Evolutionary conservation across 495 filamentous ascomycete genomes (phyloP).

Genomic region (Apiosordaria backusii): DNA sequence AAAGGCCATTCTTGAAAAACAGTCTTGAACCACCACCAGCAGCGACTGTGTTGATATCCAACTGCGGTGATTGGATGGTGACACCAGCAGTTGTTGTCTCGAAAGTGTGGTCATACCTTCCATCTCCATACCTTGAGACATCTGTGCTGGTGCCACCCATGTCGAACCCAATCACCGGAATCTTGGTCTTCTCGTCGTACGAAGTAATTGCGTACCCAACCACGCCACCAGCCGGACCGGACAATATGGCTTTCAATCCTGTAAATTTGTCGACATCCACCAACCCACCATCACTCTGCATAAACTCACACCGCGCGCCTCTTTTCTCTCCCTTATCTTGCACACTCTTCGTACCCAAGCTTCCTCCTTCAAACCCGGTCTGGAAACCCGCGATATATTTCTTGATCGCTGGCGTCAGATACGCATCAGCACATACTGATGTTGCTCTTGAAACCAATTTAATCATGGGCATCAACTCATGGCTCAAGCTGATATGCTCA

Average conservation of each 20-base stretch:
- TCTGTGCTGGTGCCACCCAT: conserved; percentile 95
- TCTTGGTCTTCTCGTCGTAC: conserved; percentile 81
- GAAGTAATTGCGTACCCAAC: conserved; percentile 94
- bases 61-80: conserved; percentile 88
- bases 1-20: conserved; percentile 87
- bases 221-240: conserved; percentile 76
- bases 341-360: conserved; percentile 62
- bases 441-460: conserved; percentile 84
- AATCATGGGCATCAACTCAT: conserved; percentile 92
- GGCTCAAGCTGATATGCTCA: conserved; percentile 66
- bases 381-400: conserved; percentile 92
- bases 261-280: conserved; percentile 75
- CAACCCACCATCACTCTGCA: conserved; percentile 80
- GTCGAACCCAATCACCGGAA: conserved; percentile 92
- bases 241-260: conserved; percentile 71
- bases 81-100: conserved; percentile 96
- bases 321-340: conserved; percentile 52
- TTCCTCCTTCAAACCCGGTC: conserved; percentile 64
- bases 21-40: conserved; percentile 89
- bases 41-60: conserved; percentile 97
- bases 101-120: conserved; percentile 93
- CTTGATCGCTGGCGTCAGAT: conserved; percentile 91
- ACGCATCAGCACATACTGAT: conserved; percentile 91
- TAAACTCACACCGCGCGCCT: conserved; percentile 73
- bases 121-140: conserved; percentile 83